These are phyloP conservation scores for Triticum urartu DNA, from an alignment of 176 grass and related monocot genomes.

Conservation along the genomic window DNA sequence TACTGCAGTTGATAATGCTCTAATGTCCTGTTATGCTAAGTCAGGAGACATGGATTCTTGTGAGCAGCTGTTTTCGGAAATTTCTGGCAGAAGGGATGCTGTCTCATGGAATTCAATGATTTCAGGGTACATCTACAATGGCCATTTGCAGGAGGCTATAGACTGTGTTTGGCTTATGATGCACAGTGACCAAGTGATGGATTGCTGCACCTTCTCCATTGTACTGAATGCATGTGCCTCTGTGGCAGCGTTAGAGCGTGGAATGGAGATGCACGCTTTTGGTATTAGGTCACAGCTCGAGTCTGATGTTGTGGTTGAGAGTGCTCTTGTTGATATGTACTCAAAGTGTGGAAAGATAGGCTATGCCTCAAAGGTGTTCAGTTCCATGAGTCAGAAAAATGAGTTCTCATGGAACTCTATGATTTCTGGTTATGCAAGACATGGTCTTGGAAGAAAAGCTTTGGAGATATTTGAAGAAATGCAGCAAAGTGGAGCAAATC, in stretches of 20 bases:
- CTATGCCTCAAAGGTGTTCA: conserved; percentile 76
- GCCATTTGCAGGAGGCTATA: conserved; percentile 68
- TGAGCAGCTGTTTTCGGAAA: conserved; percentile 55
- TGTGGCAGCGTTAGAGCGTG: conserved; percentile 61
- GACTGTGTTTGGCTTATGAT: conserved; percentile 81
- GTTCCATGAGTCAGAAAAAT: conserved; percentile 60
- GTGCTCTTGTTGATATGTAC: conserved; percentile 85
- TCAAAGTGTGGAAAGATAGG: conserved; percentile 81
- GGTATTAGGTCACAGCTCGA: conserved; percentile 61
- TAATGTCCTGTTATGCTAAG: conserved; percentile 81
- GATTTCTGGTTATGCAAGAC: conserved; percentile 82
- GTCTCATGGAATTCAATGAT: conserved; percentile 86
- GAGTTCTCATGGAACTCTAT: conserved; percentile 89
- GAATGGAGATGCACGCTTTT: conserved; percentile 86
- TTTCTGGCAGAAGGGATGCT: conserved; percentile 60
- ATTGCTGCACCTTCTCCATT: conserved; percentile 66
- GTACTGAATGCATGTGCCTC: conserved; percentile 75
- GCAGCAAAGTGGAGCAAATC: conserved; percentile 35
- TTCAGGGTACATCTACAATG: conserved; percentile 77
- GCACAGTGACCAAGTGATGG: conserved; percentile 58
- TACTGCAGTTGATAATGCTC: conserved; percentile 62
- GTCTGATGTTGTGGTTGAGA: conserved; percentile 66
- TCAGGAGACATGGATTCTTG: conserved; percentile 65
- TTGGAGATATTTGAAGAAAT: conserved; percentile 72
- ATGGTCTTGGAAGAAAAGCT: conserved; percentile 71